Evolutionary conservation across 1,139 yeast species (phyloP).

Genomic region (Geotrichum australiense): DNA sequence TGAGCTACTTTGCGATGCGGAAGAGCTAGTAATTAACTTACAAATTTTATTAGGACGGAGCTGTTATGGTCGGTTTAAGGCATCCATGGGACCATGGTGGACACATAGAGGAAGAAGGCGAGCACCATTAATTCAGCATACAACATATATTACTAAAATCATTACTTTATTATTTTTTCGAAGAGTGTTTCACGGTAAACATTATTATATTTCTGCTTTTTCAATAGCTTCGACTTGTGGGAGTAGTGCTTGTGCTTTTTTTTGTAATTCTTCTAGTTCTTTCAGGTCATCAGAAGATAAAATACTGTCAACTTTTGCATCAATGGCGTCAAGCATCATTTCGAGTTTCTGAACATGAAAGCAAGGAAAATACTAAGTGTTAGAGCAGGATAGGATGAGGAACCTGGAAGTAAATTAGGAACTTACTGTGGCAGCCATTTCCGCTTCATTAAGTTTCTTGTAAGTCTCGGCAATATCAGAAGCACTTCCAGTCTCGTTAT

Average conservation of each 20-base stretch:
- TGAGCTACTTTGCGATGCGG: no score
- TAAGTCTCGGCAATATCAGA: constrained; percentile 42
- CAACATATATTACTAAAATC: constrained; percentile 1
- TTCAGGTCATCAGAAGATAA: constrained; percentile 30
- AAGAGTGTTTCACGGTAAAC: background rate
- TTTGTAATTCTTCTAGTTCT: constrained; percentile 23
- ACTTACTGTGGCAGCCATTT: constrained; percentile 45
- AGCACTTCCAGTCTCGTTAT: background rate
- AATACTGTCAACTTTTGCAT: constrained; percentile 47
- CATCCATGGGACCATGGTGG: constrained; percentile 39
- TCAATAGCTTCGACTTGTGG: background rate
- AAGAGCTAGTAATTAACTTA: no score
- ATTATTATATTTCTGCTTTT: background rate
- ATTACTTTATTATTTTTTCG: constrained; percentile 2
- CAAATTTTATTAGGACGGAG: constrained; percentile 38
- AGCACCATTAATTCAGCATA: constrained; percentile 12
- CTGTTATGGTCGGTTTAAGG: constrained; percentile 37
- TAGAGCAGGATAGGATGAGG: background rate
- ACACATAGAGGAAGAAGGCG: constrained; percentile 20
- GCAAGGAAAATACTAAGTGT: constrained; percentile 2
- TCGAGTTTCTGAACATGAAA: constrained; percentile 38
- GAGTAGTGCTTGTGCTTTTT: background rate
- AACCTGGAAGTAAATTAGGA: background rate
- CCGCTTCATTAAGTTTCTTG: constrained; percentile 50
- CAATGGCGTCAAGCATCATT: constrained; percentile 48